Percentiles rank a stretch among this genome's conserved stretches.
These are phyloP conservation scores for Fomes fomentarius DNA, from an alignment of 1,284 basidiomycete species.

Conservation along the genomic window DNA sequence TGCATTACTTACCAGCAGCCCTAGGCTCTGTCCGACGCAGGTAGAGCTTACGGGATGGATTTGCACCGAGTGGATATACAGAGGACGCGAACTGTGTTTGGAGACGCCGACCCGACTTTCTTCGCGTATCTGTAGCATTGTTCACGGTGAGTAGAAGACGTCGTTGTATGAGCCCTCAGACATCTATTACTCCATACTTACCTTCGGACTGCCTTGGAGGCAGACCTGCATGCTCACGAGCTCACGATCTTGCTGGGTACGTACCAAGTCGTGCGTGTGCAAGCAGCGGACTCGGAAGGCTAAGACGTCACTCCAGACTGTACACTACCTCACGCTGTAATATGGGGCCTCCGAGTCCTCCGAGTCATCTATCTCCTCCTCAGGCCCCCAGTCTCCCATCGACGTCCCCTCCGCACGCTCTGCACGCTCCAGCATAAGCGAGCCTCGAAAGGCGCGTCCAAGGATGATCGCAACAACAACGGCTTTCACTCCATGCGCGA, in stretches of 20 bases:
- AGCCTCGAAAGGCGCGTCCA: conserved; percentile 25
- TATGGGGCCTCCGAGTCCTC: conserved; percentile 30
- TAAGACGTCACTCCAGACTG: conserved; percentile 17
- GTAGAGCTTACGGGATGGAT: too few relatives aligned
- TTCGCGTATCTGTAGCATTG: conserved; percentile 14
- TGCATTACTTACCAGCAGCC: too few relatives aligned
- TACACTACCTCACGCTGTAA: conserved; percentile 20
- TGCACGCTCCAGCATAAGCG: conserved; percentile 20
- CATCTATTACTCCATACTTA: conserved; percentile 9
- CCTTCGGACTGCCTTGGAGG: neutral
- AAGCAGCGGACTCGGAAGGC: conserved; percentile 4
- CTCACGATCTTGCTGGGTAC: conserved; percentile 21
- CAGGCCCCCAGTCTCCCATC: conserved; percentile 25
- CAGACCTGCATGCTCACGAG: conserved; percentile 19
- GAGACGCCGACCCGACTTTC: too few relatives aligned
- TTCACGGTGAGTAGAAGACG: conserved; percentile 18
- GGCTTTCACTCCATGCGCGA: conserved; percentile 20
- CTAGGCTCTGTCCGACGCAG: too few relatives aligned
- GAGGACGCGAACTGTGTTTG: too few relatives aligned
- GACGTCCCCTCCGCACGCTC: conserved; percentile 8
- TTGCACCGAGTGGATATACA: too few relatives aligned
- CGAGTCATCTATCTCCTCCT: too few relatives aligned
- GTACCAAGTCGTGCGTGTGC: conserved; percentile 5
- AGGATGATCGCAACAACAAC: conserved; percentile 20
- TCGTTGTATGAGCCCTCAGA: too few relatives aligned